Conservation (phyloP, 495 filamentous ascomycete species). For the Annulohypoxylon nitens region DNA sequence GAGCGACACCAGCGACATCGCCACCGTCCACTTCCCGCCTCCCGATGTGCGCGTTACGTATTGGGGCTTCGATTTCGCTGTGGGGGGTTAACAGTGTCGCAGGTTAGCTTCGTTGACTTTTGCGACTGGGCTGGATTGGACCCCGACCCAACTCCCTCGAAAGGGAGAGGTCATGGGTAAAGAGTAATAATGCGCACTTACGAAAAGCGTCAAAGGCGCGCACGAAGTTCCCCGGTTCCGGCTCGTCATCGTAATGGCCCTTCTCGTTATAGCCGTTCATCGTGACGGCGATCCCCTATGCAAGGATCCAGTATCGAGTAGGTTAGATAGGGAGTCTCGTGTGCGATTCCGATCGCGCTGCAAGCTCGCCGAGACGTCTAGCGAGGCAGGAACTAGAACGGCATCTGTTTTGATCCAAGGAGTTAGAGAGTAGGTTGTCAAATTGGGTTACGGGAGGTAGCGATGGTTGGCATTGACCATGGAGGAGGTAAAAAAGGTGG, state of each 20-base stretch:
- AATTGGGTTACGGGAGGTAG: slow-evolving; percentile 11
- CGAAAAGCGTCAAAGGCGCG: slow-evolving; percentile 97
- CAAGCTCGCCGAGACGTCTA: slow-evolving; percentile 41
- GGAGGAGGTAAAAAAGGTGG: neutral
- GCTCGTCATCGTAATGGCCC: slow-evolving; percentile 80
- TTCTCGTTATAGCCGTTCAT: slow-evolving; percentile 75
- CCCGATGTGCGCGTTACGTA: slow-evolving; percentile 84
- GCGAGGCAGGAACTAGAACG: slow-evolving; percentile 31
- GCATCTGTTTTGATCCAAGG: slow-evolving; percentile 38
- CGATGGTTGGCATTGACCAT: slow-evolving; percentile 24
- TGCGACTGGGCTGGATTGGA: neutral
- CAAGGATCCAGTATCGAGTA: slow-evolving; percentile 6
- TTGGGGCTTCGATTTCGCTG: slow-evolving; percentile 95
- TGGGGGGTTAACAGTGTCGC: neutral
- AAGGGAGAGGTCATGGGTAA: neutral
- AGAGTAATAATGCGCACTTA: slow-evolving; percentile 58
- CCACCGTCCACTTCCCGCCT: slow-evolving; percentile 93
- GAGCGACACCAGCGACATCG: slow-evolving; percentile 77
- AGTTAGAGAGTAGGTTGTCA: neutral
- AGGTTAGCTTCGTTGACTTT: slow-evolving; percentile 44
- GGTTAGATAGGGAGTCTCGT: neutral
- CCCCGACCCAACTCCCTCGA: neutral
- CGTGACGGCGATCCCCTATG: slow-evolving; percentile 33
- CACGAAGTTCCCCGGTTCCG: slow-evolving; percentile 74
- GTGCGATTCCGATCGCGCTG: slow-evolving; percentile 33